These are phyloP conservation scores for Amanita phalloides DNA, from an alignment of 768 basidiomycete species.

Conservation along the genomic window DNA sequence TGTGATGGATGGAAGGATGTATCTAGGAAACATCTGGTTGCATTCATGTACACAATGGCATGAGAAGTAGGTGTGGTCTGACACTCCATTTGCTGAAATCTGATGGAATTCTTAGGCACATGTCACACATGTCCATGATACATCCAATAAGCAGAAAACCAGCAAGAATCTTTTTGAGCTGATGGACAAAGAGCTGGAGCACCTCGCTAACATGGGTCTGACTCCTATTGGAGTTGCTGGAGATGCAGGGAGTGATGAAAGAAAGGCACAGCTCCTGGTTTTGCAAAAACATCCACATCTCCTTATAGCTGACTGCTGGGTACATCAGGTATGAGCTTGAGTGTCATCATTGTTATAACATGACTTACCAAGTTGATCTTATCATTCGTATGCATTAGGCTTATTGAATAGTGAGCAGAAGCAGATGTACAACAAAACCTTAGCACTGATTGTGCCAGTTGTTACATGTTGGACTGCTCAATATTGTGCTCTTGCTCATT, in stretches of 20 bases:
- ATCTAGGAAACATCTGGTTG: slow-evolving; percentile 12
- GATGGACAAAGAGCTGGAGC: slow-evolving; percentile 13
- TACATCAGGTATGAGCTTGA: slow-evolving; percentile 8
- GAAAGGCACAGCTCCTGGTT: slow-evolving; percentile 12
- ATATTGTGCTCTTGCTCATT: neutral
- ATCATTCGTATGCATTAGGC: neutral
- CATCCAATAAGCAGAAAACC: slow-evolving; percentile 15
- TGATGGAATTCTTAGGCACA: slow-evolving; percentile 8
- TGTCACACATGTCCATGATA: slow-evolving; percentile 12
- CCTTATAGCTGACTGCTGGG: slow-evolving; percentile 14
- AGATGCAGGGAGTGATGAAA: slow-evolving; percentile 13
- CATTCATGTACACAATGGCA: slow-evolving; percentile 16
- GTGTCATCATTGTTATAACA: too few relatives aligned
- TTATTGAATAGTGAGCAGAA: neutral
- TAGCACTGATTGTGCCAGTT: neutral
- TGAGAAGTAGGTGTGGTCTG: slow-evolving; percentile 10
- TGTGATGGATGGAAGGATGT: slow-evolving; percentile 23
- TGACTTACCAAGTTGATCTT: too few relatives aligned
- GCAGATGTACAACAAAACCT: neutral
- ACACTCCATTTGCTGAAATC: neutral
- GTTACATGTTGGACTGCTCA: neutral
- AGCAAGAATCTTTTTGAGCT: slow-evolving; percentile 14
- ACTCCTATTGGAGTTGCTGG: slow-evolving; percentile 9
- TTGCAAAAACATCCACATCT: slow-evolving; percentile 7
- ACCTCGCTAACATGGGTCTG: slow-evolving; percentile 6